Conservation (phyloP, 176 grass and related monocot genomes). For the Eleusine indica region DNA sequence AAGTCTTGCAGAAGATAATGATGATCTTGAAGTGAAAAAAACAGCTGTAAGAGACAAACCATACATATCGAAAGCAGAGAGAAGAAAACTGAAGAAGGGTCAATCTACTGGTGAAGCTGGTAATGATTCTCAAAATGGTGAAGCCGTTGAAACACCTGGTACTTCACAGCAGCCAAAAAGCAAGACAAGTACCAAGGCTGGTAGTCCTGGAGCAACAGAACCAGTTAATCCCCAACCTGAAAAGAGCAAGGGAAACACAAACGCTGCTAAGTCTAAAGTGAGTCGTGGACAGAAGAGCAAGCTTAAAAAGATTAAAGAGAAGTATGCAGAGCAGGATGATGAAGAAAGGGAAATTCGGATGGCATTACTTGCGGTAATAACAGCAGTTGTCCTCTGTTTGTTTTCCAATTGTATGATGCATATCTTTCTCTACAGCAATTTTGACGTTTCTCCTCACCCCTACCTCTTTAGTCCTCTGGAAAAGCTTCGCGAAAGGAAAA, state of each 20-base stretch:
- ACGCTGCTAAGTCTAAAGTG: conserved; percentile 57
- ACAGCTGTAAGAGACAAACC: conserved; percentile 72
- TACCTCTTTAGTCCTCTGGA: conserved; percentile 69
- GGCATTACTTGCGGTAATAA: conserved; percentile 87
- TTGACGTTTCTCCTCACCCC: conserved; percentile 14
- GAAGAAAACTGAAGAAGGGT: conserved; percentile 93
- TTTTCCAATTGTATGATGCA: conserved; percentile 11
- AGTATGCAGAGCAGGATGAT: conserved; percentile 94
- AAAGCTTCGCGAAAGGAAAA: conserved; percentile 83
- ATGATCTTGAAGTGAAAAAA: conserved; percentile 60
- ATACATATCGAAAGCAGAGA: conserved; percentile 91
- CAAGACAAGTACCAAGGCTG: conserved; percentile 44
- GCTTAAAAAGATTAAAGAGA: conserved; percentile 99
- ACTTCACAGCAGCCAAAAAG: conserved; percentile 50
- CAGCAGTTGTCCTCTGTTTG: conserved; percentile 19
- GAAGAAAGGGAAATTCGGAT: conserved; percentile 96
- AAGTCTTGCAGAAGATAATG: conserved; percentile 49
- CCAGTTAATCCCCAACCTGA: conserved; percentile 36
- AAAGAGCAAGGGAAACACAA: conserved; percentile 34
- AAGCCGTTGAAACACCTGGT: conserved; percentile 42
- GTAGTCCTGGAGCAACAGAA: conserved; percentile 59
- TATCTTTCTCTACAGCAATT: conserved; percentile 19
- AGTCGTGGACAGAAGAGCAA: conserved; percentile 87
- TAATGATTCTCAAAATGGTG: conserved; percentile 41
- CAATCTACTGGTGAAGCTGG: conserved; percentile 46